phyloP scores from a whole-genome alignment of 2,329 filamentous ascomycete genomes.

The Sordariomycetes sp. region DNA sequence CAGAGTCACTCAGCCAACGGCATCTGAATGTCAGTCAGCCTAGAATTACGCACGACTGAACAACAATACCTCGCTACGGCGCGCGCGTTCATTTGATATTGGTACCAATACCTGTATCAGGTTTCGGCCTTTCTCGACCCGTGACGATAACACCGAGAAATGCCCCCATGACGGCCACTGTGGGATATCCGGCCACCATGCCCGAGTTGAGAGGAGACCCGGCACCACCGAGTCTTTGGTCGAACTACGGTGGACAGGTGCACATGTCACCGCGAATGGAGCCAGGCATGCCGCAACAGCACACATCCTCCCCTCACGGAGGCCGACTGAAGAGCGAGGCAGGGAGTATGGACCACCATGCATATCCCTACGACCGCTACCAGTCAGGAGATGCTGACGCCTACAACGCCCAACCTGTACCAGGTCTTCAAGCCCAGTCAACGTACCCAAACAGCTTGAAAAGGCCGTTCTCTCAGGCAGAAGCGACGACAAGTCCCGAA shows the following conservation, averaged over 20 bases:
- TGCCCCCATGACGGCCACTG: constrained; percentile 52
- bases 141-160: too few relatives aligned
- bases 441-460: constrained; percentile 43
- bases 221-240: constrained; percentile 48
- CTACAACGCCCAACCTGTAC: constrained; percentile 43
- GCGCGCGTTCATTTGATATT: too few relatives aligned
- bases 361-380: constrained; percentile 45
- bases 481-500: constrained; percentile 48
- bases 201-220: constrained; percentile 54
- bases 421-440: constrained; percentile 33
- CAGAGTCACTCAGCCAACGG: too few relatives aligned
- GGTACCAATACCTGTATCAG: too few relatives aligned
- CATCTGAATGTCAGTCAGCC: too few relatives aligned
- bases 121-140: too few relatives aligned
- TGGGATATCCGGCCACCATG: constrained; percentile 53
- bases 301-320: constrained; percentile 36
- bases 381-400: constrained; percentile 43
- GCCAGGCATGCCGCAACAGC: constrained; percentile 33
- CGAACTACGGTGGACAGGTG: constrained; percentile 45
- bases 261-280: constrained; percentile 47
- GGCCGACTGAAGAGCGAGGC: constrained; percentile 41
- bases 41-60: too few relatives aligned
- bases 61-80: too few relatives aligned
- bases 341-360: constrained; percentile 36
- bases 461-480: constrained; percentile 46